These are phyloP conservation scores for Kalaharituber pfeilii DNA, from an alignment of 2,329 filamentous ascomycete species.

Conservation along the genomic window DNA sequence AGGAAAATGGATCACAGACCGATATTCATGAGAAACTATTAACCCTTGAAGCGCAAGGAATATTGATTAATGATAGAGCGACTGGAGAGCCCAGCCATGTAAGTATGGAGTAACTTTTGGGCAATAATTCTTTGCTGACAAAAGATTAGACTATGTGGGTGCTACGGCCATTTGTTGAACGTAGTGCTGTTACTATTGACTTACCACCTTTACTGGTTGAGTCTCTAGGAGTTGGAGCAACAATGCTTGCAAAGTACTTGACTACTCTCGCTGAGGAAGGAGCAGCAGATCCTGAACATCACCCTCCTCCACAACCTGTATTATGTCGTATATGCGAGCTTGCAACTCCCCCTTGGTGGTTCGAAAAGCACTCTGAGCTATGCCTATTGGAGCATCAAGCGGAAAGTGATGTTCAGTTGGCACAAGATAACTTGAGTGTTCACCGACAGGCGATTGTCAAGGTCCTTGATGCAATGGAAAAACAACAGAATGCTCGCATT, in stretches of 20 bases:
- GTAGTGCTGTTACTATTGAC: constrained; percentile 89
- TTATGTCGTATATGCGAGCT: constrained; percentile 95
- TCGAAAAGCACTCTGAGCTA: constrained; percentile 94
- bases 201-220: constrained; percentile 78
- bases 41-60: constrained; percentile 86
- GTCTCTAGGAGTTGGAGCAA: constrained; percentile 81
- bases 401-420: constrained; percentile 94
- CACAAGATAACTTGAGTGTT: constrained; percentile 79
- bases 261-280: constrained; percentile 74
- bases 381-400: constrained; percentile 91
- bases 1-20: constrained; percentile 23
- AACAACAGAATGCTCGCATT: constrained; percentile 47
- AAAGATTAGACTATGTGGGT: constrained; percentile 87
- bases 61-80: constrained; percentile 87
- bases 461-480: constrained; percentile 80
- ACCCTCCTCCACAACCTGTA: constrained; percentile 66
- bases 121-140: too few relatives aligned
- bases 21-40: constrained; percentile 29
- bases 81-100: constrained; percentile 82
- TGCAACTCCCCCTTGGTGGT: constrained; percentile 97
- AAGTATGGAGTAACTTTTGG: constrained; percentile 30
- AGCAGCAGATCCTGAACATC: constrained; percentile 53
- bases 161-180: constrained; percentile 76
- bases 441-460: constrained; percentile 90
- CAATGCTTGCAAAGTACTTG: constrained; percentile 84